Conservation (phyloP, 2,329 filamentous ascomycete genomes). For the Diaporthe humulicola region DNA sequence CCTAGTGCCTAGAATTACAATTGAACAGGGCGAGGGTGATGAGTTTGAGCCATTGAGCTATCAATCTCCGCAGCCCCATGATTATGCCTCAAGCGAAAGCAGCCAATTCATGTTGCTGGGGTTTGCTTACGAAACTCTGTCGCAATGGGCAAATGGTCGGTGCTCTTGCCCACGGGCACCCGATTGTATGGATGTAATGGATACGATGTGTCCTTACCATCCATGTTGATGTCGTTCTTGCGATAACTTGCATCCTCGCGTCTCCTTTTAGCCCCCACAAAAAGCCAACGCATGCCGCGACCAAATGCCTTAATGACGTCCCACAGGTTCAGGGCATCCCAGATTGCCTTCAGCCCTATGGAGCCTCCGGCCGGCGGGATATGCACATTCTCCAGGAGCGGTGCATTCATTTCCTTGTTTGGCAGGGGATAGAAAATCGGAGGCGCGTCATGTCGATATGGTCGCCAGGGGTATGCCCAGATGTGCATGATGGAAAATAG, state of each 20-base stretch:
- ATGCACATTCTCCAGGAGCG: slow-evolving; percentile 58
- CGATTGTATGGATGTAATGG: slow-evolving; percentile 46
- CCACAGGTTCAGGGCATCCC: slow-evolving; percentile 83
- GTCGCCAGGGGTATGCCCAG: slow-evolving; percentile 84
- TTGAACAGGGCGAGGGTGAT: not conserved
- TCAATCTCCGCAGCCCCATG: slow-evolving; percentile 29
- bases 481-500: slow-evolving; percentile 83
- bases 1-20: not conserved
- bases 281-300: slow-evolving; percentile 83
- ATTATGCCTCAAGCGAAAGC: slow-evolving; percentile 34
- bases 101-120: slow-evolving; percentile 34
- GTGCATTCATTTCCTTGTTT: slow-evolving; percentile 55
- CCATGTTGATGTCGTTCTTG: slow-evolving; percentile 47
- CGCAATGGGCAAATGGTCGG: slow-evolving; percentile 56
- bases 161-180: slow-evolving; percentile 49
- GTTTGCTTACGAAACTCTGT: slow-evolving; percentile 51
- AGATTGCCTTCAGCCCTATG: slow-evolving; percentile 73
- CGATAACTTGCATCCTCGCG: slow-evolving; percentile 65
- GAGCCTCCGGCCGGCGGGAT: slow-evolving; percentile 73
- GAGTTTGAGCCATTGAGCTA: not conserved
- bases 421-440: slow-evolving; percentile 62
- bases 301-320: slow-evolving; percentile 86
- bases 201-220: slow-evolving; percentile 48
- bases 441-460: slow-evolving; percentile 68
- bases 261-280: slow-evolving; percentile 77